Conservation (phyloP, 306 rosid genomes). For the Vigna unguiculata region DNA sequence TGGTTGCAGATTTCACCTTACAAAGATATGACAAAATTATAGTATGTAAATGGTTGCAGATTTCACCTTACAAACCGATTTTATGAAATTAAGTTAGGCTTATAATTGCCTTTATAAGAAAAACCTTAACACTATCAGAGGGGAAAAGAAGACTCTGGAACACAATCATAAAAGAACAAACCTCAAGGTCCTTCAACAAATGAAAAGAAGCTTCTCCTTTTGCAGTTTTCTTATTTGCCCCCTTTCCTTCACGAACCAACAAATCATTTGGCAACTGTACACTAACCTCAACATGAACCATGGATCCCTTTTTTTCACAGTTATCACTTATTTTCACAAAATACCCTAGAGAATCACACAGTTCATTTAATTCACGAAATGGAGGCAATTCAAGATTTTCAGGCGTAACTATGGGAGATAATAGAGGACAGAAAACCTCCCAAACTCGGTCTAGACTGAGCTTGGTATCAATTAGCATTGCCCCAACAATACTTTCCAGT, state of each 20-base stretch:
- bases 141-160: conserved; percentile 7
- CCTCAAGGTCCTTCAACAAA: conserved; percentile 82
- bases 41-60: too few relatives aligned
- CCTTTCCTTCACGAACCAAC: conserved; percentile 64
- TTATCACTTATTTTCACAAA: conserved; percentile 70
- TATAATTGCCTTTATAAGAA: not conserved
- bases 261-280: conserved; percentile 69
- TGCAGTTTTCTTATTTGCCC: conserved; percentile 62
- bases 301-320: conserved; percentile 58
- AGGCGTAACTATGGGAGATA: conserved; percentile 95
- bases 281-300: conserved; percentile 61
- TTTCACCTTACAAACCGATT: too few relatives aligned
- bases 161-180: conserved; percentile 45
- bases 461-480: conserved; percentile 80
- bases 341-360: conserved; percentile 81
- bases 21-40: too few relatives aligned
- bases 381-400: conserved; percentile 92
- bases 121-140: conserved; percentile 5
- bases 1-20: too few relatives aligned
- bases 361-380: conserved; percentile 66
- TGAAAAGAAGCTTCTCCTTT: conserved; percentile 85
- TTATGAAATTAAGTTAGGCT: too few relatives aligned
- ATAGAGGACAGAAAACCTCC: conserved; percentile 76
- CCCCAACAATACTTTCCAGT: conserved; percentile 95
- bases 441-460: conserved; percentile 83